Base-by-base conservation (phyloP, 176 grass and related monocot genomes). In the Tillandsia fasciculata region DNA sequence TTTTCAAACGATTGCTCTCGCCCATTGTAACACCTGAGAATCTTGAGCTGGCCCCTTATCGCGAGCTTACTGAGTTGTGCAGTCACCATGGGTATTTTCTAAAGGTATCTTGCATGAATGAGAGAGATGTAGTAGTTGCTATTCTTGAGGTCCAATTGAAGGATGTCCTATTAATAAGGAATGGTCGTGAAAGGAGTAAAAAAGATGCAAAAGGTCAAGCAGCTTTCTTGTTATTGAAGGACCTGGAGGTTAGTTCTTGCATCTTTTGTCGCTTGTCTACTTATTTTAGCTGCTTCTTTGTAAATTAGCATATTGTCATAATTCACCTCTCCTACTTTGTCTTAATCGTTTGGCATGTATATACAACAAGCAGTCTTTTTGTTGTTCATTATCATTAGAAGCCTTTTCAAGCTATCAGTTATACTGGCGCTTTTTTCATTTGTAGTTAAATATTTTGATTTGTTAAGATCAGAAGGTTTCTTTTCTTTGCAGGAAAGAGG, bases 1-100 rank as follows among this genome's bases (percentile, higher is more conserved):
- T 79, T 77, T 82, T 97, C 72, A 49, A 92, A 65, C 73, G 77
- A 52, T 79, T 97, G 59, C 82, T 97, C 80, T 92, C 89, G 27
- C 93, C 93, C 69, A 82, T 97, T 76, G 89, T 92, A 9, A 97
- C 89, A 79, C 89, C 93, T 83, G 83, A 97, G 63, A 97, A 75
- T 48, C 75, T 90, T 48, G 89, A 92, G 68, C 74, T 92, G 57
- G 71, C 86, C 50, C 86, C 89, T 18, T 83, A 84, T 22, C 91
- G 86, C 63, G 93, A 92, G 68, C 86, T 97, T 66, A 76, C 33
- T 15, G 93, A 97, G 67, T 78, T 91, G 53, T 90, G 86, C 26
- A 63, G 52, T 61, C 85, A 83, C 29, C 81, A 68, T 80, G 86
- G 89, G 23, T 92, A 97, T 53, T 92, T 85, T 81, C 53, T 92